Evolutionary conservation across 1,284 basidiomycete genomes (phyloP), one percentile per base, ranked within the genome.

Genomic region (Meripilus lineatus): DNA sequence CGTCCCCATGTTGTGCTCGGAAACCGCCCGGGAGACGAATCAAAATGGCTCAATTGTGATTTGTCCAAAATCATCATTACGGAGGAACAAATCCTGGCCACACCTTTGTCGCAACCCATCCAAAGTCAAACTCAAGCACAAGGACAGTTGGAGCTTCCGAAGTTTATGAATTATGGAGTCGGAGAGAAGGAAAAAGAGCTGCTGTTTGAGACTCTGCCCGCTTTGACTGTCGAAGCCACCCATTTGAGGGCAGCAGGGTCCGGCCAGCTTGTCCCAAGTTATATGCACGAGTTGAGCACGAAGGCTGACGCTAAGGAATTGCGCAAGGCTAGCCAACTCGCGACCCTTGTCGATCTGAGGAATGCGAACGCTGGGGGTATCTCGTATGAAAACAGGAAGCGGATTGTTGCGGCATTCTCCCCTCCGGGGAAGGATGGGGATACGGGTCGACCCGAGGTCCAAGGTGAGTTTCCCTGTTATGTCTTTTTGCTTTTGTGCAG

Each of bases 341-440:
- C 84, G 26, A 74, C 78, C 49, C 67, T 93, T 30, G 67, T 93
- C 38, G 93, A 96, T 65, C 67, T 98, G 56, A 71, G 85, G 47
- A 96, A 97, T 58, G 86, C 94, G 18, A 88, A 85, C 57, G 89
- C 89, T 30, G 72, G 69, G 38, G 91, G 89, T 15, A 84, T 97
- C 50, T 80, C 89, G 50, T 87, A 79, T 51, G 89, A 93, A 66
- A 97, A 97, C 64, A 75, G 85, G 48, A 72, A 80, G 56, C 73
- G 92, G 50, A 88, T 95, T 53, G 74, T 96, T 35, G 66, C 69
- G 10, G 82, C 79, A 43, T 97, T 98, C 70, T 93, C 89, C 20
- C 69, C 71, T 5, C 70, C 76, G 1, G 70, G 74, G 49, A 80
- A 81, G 44, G 77, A 78, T n/a, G 74, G 74, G 44, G 87, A 95